A percentile compares a stretch with the other conserved stretches of the same genome.
Evolutionary conservation across 768 basidiomycete genomes (phyloP).

Genomic region (Trametes cubensis): DNA sequence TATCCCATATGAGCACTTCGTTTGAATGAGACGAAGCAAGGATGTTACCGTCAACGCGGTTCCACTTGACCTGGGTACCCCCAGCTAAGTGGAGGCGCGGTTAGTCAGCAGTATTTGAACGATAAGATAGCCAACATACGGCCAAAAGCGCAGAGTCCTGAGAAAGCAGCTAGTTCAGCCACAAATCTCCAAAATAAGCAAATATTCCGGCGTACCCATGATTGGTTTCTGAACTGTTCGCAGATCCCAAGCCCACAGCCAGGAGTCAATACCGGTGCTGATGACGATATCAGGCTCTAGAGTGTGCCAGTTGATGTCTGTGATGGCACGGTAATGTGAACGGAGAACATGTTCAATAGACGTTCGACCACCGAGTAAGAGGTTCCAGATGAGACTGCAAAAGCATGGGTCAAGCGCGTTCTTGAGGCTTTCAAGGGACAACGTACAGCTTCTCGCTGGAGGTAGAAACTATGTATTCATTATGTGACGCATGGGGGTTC

Average conservation of each 20-base stretch:
- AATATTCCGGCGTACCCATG: slow-evolving; percentile 47
- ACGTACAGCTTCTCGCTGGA: slow-evolving; percentile 85
- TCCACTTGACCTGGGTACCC: slow-evolving; percentile 98
- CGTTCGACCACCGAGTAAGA: slow-evolving; percentile 70
- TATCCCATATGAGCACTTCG: slow-evolving; percentile 92
- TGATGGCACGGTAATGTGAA: slow-evolving; percentile 93
- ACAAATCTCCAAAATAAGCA: neutral
- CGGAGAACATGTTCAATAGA: slow-evolving; percentile 84
- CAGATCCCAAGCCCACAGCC: slow-evolving; percentile 95
- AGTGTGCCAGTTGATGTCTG: slow-evolving; percentile 98
- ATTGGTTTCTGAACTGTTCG: slow-evolving; percentile 58
- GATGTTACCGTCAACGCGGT: slow-evolving; percentile 80
- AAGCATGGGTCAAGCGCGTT: neutral
- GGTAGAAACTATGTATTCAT: slow-evolving; percentile 85
- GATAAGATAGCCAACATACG: slow-evolving; percentile 35
- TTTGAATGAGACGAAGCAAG: slow-evolving; percentile 89
- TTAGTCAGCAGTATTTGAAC: neutral
- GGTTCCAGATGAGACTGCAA: slow-evolving; percentile 87
- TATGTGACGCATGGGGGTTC: slow-evolving; percentile 79
- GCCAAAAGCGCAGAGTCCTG: slow-evolving; percentile 63
- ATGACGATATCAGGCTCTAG: slow-evolving; percentile 82
- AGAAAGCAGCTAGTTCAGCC: neutral
- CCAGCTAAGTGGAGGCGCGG: slow-evolving; percentile 50
- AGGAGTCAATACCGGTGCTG: slow-evolving; percentile 91
- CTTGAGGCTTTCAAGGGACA: neutral